phyloP scores from a whole-genome alignment of 2,329 filamentous ascomycete genomes.

The Pyricularia pennisetigena region DNA sequence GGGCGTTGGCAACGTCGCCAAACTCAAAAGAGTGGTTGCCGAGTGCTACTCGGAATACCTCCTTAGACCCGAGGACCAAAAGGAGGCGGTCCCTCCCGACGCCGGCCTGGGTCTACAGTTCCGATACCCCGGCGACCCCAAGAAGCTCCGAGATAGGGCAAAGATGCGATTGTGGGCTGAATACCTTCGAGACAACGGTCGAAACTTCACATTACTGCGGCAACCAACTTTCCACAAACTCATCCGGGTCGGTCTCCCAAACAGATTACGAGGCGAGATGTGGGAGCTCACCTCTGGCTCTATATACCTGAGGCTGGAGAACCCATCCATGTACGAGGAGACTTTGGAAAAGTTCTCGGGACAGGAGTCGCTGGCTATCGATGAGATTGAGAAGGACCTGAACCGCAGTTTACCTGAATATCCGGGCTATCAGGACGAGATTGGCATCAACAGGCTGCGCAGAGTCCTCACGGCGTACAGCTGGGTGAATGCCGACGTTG shows the following conservation, averaged over 20 bases:
- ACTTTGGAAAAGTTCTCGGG: slow-evolving; percentile 78
- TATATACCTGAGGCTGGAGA: slow-evolving; percentile 77
- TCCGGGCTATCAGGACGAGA: slow-evolving; percentile 91
- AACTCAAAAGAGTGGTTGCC: slow-evolving; percentile 66
- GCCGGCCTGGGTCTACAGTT: slow-evolving; percentile 89
- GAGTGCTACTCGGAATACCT: slow-evolving; percentile 91
- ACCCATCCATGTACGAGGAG: slow-evolving; percentile 73
- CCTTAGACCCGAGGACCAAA: slow-evolving; percentile 52
- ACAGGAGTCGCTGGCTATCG: slow-evolving; percentile 85
- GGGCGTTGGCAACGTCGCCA: slow-evolving; percentile 79
- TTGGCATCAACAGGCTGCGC: slow-evolving; percentile 82
- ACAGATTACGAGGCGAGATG: slow-evolving; percentile 83
- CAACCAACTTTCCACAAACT: slow-evolving; percentile 98
- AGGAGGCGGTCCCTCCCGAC: slow-evolving; percentile 65
- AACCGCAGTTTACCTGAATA: slow-evolving; percentile 96
- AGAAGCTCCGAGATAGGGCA: slow-evolving; percentile 86
- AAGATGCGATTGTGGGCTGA: slow-evolving; percentile 98
- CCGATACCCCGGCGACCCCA: slow-evolving; percentile 87
- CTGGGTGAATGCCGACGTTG: slow-evolving; percentile 91
- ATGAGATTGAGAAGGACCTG: slow-evolving; percentile 97
- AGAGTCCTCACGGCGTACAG: slow-evolving; percentile 94
- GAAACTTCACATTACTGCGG: slow-evolving; percentile 83
- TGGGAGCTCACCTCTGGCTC: slow-evolving; percentile 95
- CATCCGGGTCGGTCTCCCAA: slow-evolving; percentile 89
- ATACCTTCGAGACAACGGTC: slow-evolving; percentile 89